A percentile compares a stretch with the other conserved stretches of the same genome.
These are phyloP conservation scores for Agastache rugosa DNA, from an alignment of 257 asterid species.

Conservation along the genomic window DNA sequence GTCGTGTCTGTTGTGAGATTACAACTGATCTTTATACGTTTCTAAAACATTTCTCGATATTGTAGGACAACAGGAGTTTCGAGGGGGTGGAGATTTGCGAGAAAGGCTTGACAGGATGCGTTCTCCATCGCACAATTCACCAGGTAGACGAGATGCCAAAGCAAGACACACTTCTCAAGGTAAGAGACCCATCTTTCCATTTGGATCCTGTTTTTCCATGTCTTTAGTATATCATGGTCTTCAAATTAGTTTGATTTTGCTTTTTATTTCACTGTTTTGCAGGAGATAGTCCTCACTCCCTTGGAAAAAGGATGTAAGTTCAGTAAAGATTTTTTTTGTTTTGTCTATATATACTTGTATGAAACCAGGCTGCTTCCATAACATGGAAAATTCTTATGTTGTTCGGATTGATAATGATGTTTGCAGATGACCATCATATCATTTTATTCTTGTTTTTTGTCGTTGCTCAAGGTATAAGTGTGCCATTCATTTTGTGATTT, in stretches of 20 bases:
- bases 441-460: conserved; percentile 3
- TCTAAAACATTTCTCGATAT: conserved; percentile 32
- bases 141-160: conserved; percentile 60
- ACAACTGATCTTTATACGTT: conserved; percentile 24
- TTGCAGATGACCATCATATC: neutral
- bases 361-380: neutral
- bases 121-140: conserved; percentile 72
- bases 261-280: conserved; percentile 40
- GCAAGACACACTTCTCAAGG: conserved; percentile 67
- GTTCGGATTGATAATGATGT: conserved; percentile 19
- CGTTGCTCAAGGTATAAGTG: neutral
- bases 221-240: conserved; percentile 21
- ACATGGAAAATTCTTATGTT: conserved; percentile 20
- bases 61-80: conserved; percentile 74
- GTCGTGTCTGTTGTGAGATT: conserved; percentile 29
- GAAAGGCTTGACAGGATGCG: conserved; percentile 80
- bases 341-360: conserved; percentile 8
- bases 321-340: conserved; percentile 11
- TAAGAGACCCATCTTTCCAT: conserved; percentile 40
- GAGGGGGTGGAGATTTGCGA: conserved; percentile 74
- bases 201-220: conserved; percentile 23
- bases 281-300: conserved; percentile 70
- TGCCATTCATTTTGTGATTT: neutral
- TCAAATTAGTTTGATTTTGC: conserved; percentile 15
- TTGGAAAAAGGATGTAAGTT: conserved; percentile 63